Conservation (phyloP, 345 rosid species). For the Camelina hispida region DNA sequence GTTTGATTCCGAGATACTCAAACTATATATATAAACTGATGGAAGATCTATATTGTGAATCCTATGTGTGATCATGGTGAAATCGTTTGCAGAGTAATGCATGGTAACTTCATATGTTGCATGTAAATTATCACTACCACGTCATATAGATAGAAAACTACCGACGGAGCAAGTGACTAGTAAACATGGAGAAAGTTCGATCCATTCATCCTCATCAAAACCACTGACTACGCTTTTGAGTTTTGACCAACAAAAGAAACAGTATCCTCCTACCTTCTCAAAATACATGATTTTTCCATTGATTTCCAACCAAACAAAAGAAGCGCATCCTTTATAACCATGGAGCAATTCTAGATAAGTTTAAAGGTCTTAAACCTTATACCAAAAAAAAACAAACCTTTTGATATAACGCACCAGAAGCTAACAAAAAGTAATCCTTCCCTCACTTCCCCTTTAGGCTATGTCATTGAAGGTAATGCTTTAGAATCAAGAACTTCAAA, state of each 20-base stretch:
- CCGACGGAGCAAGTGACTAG: too few species aligned
- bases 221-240: background rate
- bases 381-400: background rate
- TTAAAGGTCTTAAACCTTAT: background rate
- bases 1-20: too few species aligned
- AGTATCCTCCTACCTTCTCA: background rate
- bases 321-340: background rate
- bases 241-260: background rate
- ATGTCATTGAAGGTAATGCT: conserved; percentile 1
- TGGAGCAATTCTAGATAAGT: background rate
- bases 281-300: background rate
- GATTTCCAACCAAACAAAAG: background rate
- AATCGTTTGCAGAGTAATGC: too few species aligned
- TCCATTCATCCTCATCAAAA: too few species aligned
- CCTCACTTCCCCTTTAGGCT: background rate
- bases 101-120: too few species aligned
- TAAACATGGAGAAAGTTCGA: too few species aligned
- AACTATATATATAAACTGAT: too few species aligned
- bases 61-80: too few species aligned
- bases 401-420: background rate
- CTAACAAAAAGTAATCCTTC: background rate
- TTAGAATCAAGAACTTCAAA: conserved; percentile 64
- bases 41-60: too few species aligned
- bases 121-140: too few species aligned
- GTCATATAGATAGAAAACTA: too few species aligned